phyloP scores from a whole-genome alignment of 1,284 basidiomycete species.

The Hypsizygus ulmarius region DNA sequence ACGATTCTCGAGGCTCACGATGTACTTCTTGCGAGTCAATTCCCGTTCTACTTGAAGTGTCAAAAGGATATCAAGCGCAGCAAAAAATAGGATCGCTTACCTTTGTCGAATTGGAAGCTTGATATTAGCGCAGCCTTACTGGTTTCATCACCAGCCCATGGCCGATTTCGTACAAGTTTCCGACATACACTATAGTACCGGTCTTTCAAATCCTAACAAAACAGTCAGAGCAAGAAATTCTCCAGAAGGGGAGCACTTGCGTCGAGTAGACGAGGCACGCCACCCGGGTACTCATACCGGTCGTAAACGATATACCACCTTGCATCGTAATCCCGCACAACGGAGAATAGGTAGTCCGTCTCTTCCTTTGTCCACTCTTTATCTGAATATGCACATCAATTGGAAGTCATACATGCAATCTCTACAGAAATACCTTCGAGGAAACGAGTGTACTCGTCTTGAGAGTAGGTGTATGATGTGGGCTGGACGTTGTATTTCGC shows the following conservation, averaged over 20 bases:
- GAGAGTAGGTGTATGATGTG: conserved; percentile 78
- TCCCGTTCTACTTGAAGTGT: conserved; percentile 67
- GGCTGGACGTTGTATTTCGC: conserved; percentile 77
- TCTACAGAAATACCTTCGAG: conserved; percentile 58
- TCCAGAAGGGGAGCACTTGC: conserved; percentile 35
- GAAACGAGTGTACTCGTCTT: conserved; percentile 86
- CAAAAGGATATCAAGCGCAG: conserved; percentile 5
- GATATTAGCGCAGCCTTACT: conserved; percentile 67
- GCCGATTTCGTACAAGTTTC: conserved; percentile 80
- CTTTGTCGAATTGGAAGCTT: conserved; percentile 82
- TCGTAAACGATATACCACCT: conserved; percentile 92
- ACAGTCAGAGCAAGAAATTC: neutral
- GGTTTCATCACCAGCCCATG: conserved; percentile 78
- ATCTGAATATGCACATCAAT: conserved; percentile 45
- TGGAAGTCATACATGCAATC: neutral
- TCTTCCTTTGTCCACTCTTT: conserved; percentile 91
- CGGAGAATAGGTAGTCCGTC: conserved; percentile 88
- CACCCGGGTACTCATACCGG: conserved; percentile 75
- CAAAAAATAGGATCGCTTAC: conserved; percentile 34
- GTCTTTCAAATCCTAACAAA: conserved; percentile 84
- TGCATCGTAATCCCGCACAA: conserved; percentile 83
- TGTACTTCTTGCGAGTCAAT: conserved; percentile 84
- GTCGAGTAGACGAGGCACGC: conserved; percentile 63
- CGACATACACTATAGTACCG: conserved; percentile 93
- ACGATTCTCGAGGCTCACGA: conserved; percentile 81